These are phyloP conservation scores for Cytospora piceicola DNA, from an alignment of 2,329 filamentous ascomycete species.

Conservation along the genomic window DNA sequence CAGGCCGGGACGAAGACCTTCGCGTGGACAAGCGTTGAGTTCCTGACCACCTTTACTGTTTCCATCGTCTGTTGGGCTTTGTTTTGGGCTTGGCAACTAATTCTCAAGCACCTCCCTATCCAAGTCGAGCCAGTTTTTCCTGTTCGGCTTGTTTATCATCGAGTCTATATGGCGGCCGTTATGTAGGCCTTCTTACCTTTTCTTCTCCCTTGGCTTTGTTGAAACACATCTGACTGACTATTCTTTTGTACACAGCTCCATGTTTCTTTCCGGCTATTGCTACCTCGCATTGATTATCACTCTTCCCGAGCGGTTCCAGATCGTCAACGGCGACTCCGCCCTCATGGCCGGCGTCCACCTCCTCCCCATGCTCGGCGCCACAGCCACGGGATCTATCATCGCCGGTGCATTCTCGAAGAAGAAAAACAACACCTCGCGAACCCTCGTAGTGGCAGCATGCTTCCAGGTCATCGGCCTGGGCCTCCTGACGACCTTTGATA, in stretches of 20 bases:
- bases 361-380: slow-evolving; percentile 60
- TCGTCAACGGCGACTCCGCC: slow-evolving; percentile 57
- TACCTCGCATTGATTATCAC: slow-evolving; percentile 63
- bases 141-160: slow-evolving; percentile 49
- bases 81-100: slow-evolving; percentile 57
- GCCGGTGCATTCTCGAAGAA: slow-evolving; percentile 58
- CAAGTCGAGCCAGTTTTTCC: slow-evolving; percentile 61
- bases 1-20: slow-evolving; percentile 58
- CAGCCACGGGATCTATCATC: slow-evolving; percentile 59
- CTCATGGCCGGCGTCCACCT: slow-evolving; percentile 61
- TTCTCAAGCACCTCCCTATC: slow-evolving; percentile 44
- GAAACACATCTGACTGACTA: neutral
- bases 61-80: slow-evolving; percentile 52
- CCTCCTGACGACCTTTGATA: slow-evolving; percentile 51
- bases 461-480: slow-evolving; percentile 58
- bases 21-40: slow-evolving; percentile 55
- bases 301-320: slow-evolving; percentile 64
- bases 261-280: slow-evolving; percentile 59
- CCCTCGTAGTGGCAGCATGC: slow-evolving; percentile 52
- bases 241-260: slow-evolving; percentile 47
- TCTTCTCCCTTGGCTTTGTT: too few relatives aligned
- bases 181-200: slow-evolving; percentile 44
- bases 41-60: slow-evolving; percentile 53
- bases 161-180: slow-evolving; percentile 56
- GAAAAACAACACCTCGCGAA: slow-evolving; percentile 57